phyloP scores from a whole-genome alignment of 192 early-diverging fungal genomes.

The Gamsiella multidivaricata region DNA sequence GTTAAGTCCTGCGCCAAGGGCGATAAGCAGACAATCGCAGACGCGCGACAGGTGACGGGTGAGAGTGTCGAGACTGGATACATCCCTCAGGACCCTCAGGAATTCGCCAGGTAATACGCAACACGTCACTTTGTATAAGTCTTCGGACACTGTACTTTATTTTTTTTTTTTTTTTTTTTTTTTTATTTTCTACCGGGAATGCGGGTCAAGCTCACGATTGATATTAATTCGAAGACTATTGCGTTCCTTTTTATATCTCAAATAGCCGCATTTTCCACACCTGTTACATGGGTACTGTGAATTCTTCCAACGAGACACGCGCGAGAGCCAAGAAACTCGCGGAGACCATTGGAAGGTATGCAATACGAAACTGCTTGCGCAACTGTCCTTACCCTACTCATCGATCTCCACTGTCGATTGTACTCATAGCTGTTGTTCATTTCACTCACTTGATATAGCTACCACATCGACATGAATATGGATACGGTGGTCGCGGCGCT shows the following conservation, averaged over 20 bases:
- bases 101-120: slow-evolving; percentile 74
- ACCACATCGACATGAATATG: slow-evolving; percentile 93
- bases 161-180: slow-evolving; percentile 3
- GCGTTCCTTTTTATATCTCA: neutral
- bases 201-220: too few relatives aligned
- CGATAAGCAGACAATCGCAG: slow-evolving; percentile 73
- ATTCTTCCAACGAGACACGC: slow-evolving; percentile 90
- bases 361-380: neutral
- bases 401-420: too few relatives aligned
- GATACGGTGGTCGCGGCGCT: slow-evolving; percentile 84
- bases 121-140: neutral
- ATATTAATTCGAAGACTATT: slow-evolving; percentile 12
- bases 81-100: slow-evolving; percentile 80
- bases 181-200: neutral
- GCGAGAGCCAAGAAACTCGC: slow-evolving; percentile 85
- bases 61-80: slow-evolving; percentile 67
- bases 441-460: slow-evolving; percentile 59
- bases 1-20: slow-evolving; percentile 71
- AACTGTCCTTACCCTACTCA: too few relatives aligned
- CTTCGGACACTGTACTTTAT: neutral
- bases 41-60: slow-evolving; percentile 75
- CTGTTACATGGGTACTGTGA: slow-evolving; percentile 94
- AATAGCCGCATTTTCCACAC: slow-evolving; percentile 87
- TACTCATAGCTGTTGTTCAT: too few relatives aligned
- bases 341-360: slow-evolving; percentile 74